Conservation (phyloP, 768 basidiomycete species). For the Tulasnella sp. region DNA sequence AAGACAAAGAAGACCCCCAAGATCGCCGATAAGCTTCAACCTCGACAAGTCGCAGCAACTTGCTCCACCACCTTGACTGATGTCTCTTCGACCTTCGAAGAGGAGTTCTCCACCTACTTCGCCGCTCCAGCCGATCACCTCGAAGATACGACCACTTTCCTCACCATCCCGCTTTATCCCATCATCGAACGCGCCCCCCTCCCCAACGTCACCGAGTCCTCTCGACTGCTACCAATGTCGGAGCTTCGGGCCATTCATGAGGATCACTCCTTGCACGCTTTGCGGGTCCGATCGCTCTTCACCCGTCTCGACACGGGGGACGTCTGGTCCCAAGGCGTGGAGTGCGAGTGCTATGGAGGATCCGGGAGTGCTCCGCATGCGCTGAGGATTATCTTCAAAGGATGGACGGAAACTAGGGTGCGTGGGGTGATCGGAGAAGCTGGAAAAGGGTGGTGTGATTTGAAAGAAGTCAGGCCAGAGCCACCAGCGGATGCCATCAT, state of each 20-base stretch:
- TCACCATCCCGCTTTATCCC: constrained; percentile 58
- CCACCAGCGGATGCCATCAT: constrained; percentile 23
- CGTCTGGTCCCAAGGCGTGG: constrained; percentile 54
- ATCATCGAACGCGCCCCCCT: neutral
- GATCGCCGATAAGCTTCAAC: constrained; percentile 25
- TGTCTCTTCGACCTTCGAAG: constrained; percentile 21
- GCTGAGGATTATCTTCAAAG: constrained; percentile 57
- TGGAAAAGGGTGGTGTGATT: constrained; percentile 60
- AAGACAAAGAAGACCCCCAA: constrained; percentile 19
- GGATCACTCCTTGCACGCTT: constrained; percentile 43
- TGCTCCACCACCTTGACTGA: constrained; percentile 14
- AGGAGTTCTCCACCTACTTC: constrained; percentile 51
- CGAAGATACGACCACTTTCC: constrained; percentile 43
- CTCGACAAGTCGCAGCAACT: constrained; percentile 15
- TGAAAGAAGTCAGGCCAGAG: constrained; percentile 41
- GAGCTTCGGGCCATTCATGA: constrained; percentile 42
- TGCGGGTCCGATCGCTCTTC: constrained; percentile 59
- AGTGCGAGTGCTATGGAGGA: constrained; percentile 50
- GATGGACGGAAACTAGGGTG: constrained; percentile 60
- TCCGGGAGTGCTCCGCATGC: constrained; percentile 45
- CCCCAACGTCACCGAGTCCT: neutral
- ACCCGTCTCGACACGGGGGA: constrained; percentile 54
- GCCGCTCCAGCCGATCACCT: constrained; percentile 27
- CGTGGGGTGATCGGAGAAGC: constrained; percentile 58
- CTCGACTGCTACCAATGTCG: constrained; percentile 41